These are phyloP conservation scores for Exophiala xenobiotica DNA, from an alignment of 2,329 filamentous ascomycete species.

Conservation along the genomic window DNA sequence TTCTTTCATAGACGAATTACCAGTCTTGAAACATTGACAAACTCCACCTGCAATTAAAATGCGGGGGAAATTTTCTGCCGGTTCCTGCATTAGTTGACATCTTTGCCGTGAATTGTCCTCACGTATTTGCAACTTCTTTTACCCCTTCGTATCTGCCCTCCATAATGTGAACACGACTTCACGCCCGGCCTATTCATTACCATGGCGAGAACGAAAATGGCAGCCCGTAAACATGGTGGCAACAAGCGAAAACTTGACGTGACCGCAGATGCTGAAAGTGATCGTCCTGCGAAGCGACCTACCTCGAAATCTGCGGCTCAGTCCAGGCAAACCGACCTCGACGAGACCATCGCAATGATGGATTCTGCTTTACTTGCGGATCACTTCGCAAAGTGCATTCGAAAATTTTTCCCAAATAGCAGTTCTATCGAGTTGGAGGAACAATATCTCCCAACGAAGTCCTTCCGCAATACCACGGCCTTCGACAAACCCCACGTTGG, in stretches of 20 bases:
- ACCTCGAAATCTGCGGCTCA: background rate
- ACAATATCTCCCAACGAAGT: slow-evolving; percentile 72
- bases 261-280: slow-evolving; percentile 1
- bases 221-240: slow-evolving; percentile 1
- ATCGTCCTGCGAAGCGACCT: slow-evolving; percentile 10
- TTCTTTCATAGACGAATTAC: no score
- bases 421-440: slow-evolving; percentile 83
- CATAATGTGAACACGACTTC: no score
- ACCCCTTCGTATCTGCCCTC: no score
- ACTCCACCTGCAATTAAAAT: no score
- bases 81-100: no score
- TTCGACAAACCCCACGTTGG: slow-evolving; percentile 67
- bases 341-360: slow-evolving; percentile 77
- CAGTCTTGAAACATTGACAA: no score
- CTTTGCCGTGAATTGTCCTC: no score
- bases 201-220: slow-evolving; percentile 14
- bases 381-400: slow-evolving; percentile 76
- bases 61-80: no score
- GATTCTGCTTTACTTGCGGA: slow-evolving; percentile 81
- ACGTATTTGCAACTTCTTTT: no score
- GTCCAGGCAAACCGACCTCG: slow-evolving; percentile 38
- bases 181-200: background rate
- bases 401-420: slow-evolving; percentile 67
- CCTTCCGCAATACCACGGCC: slow-evolving; percentile 75
- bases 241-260: slow-evolving; percentile 16